Conservation (phyloP, 139 green algal species). For the Choricystis sp. region DNA sequence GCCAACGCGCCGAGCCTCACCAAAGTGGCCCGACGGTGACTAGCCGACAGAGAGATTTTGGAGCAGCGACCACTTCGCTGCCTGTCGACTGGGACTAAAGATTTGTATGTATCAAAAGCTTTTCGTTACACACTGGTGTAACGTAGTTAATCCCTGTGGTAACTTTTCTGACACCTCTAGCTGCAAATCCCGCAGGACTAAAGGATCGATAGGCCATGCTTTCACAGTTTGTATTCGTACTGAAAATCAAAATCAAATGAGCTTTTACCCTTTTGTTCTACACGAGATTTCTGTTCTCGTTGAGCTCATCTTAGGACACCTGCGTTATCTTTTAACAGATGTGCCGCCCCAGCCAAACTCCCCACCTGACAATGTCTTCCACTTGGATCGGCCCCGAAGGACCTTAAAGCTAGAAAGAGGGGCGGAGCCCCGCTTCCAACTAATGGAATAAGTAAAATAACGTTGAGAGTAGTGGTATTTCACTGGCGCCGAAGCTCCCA, state of each 20-base stretch:
- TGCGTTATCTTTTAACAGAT: constrained; percentile 87
- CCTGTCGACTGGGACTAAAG: no score
- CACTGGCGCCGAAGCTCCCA: constrained; percentile 59
- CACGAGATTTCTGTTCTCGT: constrained; percentile 89
- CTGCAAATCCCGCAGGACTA: constrained; percentile 72
- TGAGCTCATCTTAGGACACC: constrained; percentile 86
- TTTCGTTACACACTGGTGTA: no score
- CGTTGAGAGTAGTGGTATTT: constrained; percentile 76
- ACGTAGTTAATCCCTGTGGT: constrained; percentile 76
- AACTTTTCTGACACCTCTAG: constrained; percentile 84
- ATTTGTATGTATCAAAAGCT: not conserved
- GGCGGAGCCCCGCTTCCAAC: constrained; percentile 52
- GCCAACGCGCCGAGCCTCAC: no score
- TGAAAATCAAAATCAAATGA: constrained; percentile 96
- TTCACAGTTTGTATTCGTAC: constrained; percentile 75
- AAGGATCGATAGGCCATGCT: constrained; percentile 89
- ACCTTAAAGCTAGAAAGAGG: constrained; percentile 64
- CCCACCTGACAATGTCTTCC: constrained; percentile 83
- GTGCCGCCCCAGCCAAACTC: constrained; percentile 85
- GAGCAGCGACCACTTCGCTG: no score
- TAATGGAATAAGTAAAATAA: constrained; percentile 84
- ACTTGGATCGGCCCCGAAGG: constrained; percentile 44
- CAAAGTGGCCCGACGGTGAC: no score
- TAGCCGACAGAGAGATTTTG: no score
- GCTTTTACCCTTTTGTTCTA: constrained; percentile 86